These are phyloP conservation scores for Mycena chlorophos DNA, from an alignment of 768 basidiomycete genomes.

Conservation along the genomic window DNA sequence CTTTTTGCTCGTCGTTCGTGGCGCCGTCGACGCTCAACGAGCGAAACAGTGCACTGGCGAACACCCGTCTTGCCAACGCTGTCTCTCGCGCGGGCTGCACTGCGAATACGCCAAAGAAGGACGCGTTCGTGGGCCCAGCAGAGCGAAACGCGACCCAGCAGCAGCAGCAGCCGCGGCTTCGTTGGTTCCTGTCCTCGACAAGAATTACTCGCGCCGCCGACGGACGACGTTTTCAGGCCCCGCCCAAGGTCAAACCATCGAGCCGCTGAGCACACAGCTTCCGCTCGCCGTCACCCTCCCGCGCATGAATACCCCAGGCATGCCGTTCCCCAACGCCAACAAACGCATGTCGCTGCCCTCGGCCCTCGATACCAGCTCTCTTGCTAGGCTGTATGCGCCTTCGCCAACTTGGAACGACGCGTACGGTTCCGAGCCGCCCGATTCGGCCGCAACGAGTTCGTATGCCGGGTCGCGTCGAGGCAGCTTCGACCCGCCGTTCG, in stretches of 20 bases:
- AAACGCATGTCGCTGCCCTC: constrained; percentile 12
- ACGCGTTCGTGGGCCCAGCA: constrained; percentile 62
- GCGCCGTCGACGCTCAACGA: neutral
- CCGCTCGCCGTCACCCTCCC: constrained; percentile 8
- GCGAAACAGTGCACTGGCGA: constrained; percentile 64
- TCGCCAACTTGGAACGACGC: neutral
- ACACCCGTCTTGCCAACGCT: constrained; percentile 68
- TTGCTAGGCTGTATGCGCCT: neutral
- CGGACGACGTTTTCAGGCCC: constrained; percentile 18
- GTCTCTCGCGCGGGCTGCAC: constrained; percentile 52
- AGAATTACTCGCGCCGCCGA: constrained; percentile 23
- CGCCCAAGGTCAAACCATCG: too few relatives aligned
- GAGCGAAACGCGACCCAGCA: constrained; percentile 39
- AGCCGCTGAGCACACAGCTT: constrained; percentile 1
- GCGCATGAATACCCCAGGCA: neutral
- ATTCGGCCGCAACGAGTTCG: neutral
- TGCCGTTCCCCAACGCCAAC: neutral
- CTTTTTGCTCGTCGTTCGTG: neutral
- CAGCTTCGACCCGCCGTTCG: constrained; percentile 3
- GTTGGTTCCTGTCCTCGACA: too few relatives aligned
- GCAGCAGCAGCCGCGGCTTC: neutral
- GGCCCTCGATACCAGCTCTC: neutral
- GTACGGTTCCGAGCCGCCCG: neutral
- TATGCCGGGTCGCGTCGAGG: constrained; percentile 4
- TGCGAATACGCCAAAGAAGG: constrained; percentile 73